phyloP scores from a whole-genome alignment of 1,139 yeast genomes.

The Pichia sp. region DNA sequence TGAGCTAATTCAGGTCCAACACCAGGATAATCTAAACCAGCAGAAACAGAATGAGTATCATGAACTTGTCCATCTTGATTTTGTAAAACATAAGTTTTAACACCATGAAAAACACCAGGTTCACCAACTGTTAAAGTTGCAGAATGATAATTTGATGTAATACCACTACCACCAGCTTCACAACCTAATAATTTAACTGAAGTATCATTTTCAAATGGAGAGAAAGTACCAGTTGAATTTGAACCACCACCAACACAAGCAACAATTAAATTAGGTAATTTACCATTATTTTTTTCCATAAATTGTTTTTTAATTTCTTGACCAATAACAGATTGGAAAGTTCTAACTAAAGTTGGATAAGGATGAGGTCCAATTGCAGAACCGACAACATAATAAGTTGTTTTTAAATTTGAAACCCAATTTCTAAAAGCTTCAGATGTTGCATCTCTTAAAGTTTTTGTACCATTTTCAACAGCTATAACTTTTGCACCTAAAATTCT shows the following conservation, averaged over 20 bases:
- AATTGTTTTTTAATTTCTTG: constrained; percentile 91
- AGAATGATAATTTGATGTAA: constrained; percentile 79
- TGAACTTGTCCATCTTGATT: constrained; percentile 91
- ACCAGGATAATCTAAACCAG: constrained; percentile 98
- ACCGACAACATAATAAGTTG: constrained; percentile 93
- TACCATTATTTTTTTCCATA: constrained; percentile 67
- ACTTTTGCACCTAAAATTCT: constrained; percentile 93
- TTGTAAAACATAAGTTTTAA: constrained; percentile 87
- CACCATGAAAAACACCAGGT: constrained; percentile 99
- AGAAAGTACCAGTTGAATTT: constrained; percentile 91
- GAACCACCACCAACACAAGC: constrained; percentile 99
- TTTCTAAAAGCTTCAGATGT: constrained; percentile 93
- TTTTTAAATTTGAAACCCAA: constrained; percentile 85
- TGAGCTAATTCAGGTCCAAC: constrained; percentile 97
- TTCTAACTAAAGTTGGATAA: constrained; percentile 93
- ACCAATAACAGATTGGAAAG: constrained; percentile 97
- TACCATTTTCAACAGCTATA: constrained; percentile 88
- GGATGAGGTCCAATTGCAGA: constrained; percentile 99
- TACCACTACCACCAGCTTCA: constrained; percentile 98
- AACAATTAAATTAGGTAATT: constrained; percentile 85
- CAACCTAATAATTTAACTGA: constrained; percentile 83
- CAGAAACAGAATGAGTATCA: constrained; percentile 96
- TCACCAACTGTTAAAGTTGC: constrained; percentile 90
- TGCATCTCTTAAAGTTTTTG: constrained; percentile 94
- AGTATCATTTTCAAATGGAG: constrained; percentile 80